These are phyloP conservation scores for Tritrichomonas foetus DNA, from an alignment of 208 protist genomes.

Conservation along the genomic window DNA sequence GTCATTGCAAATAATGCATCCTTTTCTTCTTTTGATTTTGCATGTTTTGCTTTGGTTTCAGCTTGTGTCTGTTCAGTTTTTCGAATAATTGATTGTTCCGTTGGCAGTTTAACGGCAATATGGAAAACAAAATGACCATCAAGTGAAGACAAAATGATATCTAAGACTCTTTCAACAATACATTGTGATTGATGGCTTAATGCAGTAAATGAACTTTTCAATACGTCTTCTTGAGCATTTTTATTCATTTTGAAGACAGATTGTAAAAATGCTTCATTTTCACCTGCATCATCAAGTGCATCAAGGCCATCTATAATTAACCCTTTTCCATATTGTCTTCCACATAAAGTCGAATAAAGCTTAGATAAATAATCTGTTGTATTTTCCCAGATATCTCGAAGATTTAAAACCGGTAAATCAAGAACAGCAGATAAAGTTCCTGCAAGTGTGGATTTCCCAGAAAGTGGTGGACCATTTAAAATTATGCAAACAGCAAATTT, in stretches of 20 bases:
- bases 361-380: background rate
- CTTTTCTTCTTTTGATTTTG: background rate
- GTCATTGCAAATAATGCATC: background rate
- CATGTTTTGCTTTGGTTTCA: background rate
- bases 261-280: background rate
- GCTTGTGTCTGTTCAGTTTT: background rate
- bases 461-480: background rate
- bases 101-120: background rate
- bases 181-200: background rate
- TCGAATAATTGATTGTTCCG: background rate
- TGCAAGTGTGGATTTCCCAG: background rate
- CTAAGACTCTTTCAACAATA: background rate
- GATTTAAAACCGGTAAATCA: background rate
- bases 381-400: background rate
- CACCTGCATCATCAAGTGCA: background rate
- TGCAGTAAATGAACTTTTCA: background rate
- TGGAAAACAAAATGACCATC: conserved; percentile 23
- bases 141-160: background rate
- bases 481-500: conserved; percentile 4
- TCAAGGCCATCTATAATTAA: background rate
- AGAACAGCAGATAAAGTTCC: background rate
- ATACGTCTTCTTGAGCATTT: background rate
- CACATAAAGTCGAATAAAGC: background rate
- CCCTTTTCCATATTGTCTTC: background rate
- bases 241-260: background rate